Conservation (phyloP, 148 eudicot species). For the Silene uniflora region DNA sequence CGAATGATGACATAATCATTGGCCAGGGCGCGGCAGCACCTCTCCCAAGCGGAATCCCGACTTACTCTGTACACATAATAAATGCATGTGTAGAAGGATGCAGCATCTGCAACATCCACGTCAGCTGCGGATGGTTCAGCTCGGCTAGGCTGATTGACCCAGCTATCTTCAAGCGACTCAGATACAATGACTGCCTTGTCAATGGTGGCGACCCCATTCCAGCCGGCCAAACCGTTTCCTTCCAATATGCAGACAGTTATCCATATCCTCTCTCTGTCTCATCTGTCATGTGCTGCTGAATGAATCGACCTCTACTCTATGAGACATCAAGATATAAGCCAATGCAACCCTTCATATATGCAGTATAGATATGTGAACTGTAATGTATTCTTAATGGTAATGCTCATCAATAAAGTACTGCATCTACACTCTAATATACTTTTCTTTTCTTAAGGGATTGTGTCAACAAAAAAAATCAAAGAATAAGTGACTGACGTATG, state of each 20-base stretch:
- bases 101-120: constrained; percentile 43
- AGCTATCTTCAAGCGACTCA: constrained; percentile 36
- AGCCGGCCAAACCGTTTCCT: constrained; percentile 41
- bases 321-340: too few species aligned
- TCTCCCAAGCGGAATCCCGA: constrained; percentile 51
- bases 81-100: constrained; percentile 39
- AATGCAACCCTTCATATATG: too few species aligned
- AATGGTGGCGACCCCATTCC: constrained; percentile 45
- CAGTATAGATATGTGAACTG: too few species aligned
- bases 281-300: constrained; percentile 38
- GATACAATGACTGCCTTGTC: constrained; percentile 64
- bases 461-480: too few species aligned
- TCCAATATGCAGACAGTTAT: constrained; percentile 48
- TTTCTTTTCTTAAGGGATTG: too few species aligned
- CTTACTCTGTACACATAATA: constrained; percentile 38
- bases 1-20: constrained; percentile 40
- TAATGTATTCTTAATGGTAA: too few species aligned
- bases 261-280: constrained; percentile 53
- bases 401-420: too few species aligned
- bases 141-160: constrained; percentile 55
- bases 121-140: constrained; percentile 68
- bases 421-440: too few species aligned
- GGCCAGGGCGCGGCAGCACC: constrained; percentile 44
- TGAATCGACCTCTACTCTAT: not conserved
- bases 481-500: too few species aligned